A percentile compares a stretch with the other conserved stretches of the same genome.
These are phyloP conservation scores for Aspergillus ochraceus DNA, from an alignment of 2,329 filamentous ascomycete genomes.

Conservation along the genomic window DNA sequence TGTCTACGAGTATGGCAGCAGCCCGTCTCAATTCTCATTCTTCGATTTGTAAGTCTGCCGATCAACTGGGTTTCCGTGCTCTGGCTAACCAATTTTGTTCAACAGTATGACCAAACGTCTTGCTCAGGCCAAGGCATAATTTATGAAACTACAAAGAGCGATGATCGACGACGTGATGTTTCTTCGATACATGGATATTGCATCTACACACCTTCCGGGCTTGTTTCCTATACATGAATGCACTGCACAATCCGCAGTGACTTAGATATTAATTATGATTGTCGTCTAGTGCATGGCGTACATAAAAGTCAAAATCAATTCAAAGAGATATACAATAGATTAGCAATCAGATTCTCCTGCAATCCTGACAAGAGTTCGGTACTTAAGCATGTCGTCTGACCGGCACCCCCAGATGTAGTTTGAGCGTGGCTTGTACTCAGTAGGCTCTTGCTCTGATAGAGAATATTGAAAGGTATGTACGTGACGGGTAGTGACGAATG, in stretches of 20 bases:
- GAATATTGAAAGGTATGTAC: too few relatives aligned
- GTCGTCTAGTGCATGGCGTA: slow-evolving; percentile 11
- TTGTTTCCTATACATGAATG: slow-evolving; percentile 9
- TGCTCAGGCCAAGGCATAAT: slow-evolving; percentile 29
- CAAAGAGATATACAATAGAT: slow-evolving; percentile 4
- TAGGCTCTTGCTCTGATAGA: too few relatives aligned
- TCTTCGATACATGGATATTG: slow-evolving; percentile 11
- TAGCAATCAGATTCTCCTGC: neutral
- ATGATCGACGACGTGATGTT: slow-evolving; percentile 11
- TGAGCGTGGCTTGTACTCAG: too few relatives aligned
- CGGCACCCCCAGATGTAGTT: too few relatives aligned
- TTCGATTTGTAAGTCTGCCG: slow-evolving; percentile 79
- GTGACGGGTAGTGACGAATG: neutral
- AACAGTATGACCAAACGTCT: slow-evolving; percentile 41
- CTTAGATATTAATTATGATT: slow-evolving; percentile 14
- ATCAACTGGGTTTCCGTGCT: neutral
- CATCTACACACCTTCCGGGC: slow-evolving; percentile 13
- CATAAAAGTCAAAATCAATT: slow-evolving; percentile 15
- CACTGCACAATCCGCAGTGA: slow-evolving; percentile 16
- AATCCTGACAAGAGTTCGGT: neutral
- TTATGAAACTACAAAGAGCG: neutral
- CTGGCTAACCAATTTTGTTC: slow-evolving; percentile 2
- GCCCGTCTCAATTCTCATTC: slow-evolving; percentile 94
- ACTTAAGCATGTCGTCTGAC: neutral
- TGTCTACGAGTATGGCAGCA: slow-evolving; percentile 91